Conservation (phyloP, 352 stramenopile species). For the Phytophthora sojae region DNA sequence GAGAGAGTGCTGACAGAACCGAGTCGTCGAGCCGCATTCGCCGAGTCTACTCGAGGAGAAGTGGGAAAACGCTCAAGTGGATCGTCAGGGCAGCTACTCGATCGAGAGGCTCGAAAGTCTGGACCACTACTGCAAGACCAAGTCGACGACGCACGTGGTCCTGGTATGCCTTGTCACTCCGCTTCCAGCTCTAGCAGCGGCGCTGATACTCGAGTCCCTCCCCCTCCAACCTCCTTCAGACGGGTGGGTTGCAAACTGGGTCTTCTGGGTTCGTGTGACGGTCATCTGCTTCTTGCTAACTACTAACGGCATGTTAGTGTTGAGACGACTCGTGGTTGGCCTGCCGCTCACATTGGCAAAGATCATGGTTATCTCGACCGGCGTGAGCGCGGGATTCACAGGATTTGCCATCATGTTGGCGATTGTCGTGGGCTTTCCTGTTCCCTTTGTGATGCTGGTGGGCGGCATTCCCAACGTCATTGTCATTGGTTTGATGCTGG, state of each 20-base stretch:
- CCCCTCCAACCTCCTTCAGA: constrained; percentile 7
- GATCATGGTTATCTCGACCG: neutral
- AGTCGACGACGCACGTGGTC: constrained; percentile 1
- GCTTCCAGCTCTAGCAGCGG: neutral
- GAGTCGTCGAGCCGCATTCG: no score
- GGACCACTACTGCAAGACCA: constrained; percentile 15
- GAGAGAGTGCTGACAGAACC: no score
- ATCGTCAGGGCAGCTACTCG: constrained; percentile 10
- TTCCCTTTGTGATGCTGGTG: constrained; percentile 1
- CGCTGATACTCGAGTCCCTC: constrained; percentile 1
- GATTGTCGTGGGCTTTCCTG: constrained; percentile 4
- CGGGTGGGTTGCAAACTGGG: constrained; percentile 20
- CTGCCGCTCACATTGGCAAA: neutral
- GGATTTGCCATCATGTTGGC: neutral
- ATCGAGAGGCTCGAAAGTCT: constrained; percentile 18
- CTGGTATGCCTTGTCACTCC: constrained; percentile 4
- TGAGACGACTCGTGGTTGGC: neutral
- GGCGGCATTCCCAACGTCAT: neutral
- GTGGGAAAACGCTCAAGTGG: neutral
- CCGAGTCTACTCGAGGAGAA: neutral
- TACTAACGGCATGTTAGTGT: neutral
- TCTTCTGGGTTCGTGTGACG: constrained; percentile 10
- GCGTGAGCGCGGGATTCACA: neutral
- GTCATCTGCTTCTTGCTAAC: neutral
- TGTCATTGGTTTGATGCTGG: neutral